Evolutionary conservation across 2,329 filamentous ascomycete genomes (phyloP).

Genomic region (Clarireedia sp.): DNA sequence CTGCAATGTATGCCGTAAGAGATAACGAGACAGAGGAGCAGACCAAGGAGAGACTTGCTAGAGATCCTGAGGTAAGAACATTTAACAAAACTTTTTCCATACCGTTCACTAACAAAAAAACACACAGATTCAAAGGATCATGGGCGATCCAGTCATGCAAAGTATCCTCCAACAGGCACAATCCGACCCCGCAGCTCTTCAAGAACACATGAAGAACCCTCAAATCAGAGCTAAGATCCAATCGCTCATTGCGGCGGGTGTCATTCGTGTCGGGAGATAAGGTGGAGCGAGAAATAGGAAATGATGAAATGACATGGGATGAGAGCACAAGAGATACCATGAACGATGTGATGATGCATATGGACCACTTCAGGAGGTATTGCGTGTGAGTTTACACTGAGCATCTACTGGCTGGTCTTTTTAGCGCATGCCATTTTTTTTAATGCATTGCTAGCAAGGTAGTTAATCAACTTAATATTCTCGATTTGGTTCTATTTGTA

Average conservation of each 20-base stretch:
- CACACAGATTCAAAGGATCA: constrained; percentile 73
- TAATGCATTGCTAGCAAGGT: neutral
- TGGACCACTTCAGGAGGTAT: neutral
- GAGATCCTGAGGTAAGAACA: constrained; percentile 74
- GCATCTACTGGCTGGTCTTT: neutral
- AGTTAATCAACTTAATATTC: neutral
- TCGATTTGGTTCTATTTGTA: neutral
- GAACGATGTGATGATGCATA: neutral
- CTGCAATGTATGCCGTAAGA: constrained; percentile 80
- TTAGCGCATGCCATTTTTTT: neutral
- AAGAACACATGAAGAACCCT: constrained; percentile 96
- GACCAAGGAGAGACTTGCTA: constrained; percentile 82
- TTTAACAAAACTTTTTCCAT: neutral
- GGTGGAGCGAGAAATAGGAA: neutral
- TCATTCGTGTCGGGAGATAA: constrained; percentile 65
- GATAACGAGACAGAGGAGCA: constrained; percentile 96
- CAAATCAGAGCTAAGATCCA: constrained; percentile 81
- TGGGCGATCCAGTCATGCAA: constrained; percentile 97
- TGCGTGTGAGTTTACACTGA: neutral
- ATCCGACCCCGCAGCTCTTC: constrained; percentile 80
- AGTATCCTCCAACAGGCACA: constrained; percentile 95
- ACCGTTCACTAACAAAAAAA: constrained; percentile 14
- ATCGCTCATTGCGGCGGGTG: constrained; percentile 53
- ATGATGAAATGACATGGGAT: neutral
- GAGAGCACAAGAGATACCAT: neutral